phyloP scores from a whole-genome alignment of 164 flowering plant species.

The Magnolia kwangsiensis region DNA sequence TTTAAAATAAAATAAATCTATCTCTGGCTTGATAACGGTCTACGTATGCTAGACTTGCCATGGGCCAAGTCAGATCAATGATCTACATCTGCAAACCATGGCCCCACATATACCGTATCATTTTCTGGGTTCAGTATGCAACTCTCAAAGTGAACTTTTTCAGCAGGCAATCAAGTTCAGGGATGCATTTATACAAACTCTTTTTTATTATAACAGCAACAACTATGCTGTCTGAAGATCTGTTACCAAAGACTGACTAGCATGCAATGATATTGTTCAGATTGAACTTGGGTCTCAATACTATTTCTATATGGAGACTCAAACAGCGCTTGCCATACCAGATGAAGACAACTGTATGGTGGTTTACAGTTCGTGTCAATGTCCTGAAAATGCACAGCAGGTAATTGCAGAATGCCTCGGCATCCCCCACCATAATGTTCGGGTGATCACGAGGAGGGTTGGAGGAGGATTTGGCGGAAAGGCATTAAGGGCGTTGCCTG shows the following conservation, averaged over 20 bases:
- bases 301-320: slow-evolving; percentile 90
- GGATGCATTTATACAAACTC: no score
- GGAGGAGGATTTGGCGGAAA: slow-evolving; percentile 99
- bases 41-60: no score
- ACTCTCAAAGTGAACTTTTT: no score
- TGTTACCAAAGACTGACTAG: background rate
- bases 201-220: background rate
- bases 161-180: no score
- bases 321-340: slow-evolving; percentile 84
- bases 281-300: slow-evolving; percentile 82
- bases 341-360: slow-evolving; percentile 90
- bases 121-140: no score
- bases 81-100: no score
- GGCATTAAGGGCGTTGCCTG: slow-evolving; percentile 57
- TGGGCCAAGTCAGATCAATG: no score
- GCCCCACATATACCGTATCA: no score
- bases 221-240: background rate
- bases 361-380: slow-evolving; percentile 71
- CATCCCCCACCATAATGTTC: slow-evolving; percentile 75
- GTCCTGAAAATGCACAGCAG: slow-evolving; percentile 59
- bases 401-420: slow-evolving; percentile 75
- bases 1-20: no score
- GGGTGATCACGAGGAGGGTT: slow-evolving; percentile 86
- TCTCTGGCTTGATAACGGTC: no score
- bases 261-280: slow-evolving; percentile 32